Base-by-base conservation (phyloP, 345 rosid species). In the Erucastrum elatum region DNA sequence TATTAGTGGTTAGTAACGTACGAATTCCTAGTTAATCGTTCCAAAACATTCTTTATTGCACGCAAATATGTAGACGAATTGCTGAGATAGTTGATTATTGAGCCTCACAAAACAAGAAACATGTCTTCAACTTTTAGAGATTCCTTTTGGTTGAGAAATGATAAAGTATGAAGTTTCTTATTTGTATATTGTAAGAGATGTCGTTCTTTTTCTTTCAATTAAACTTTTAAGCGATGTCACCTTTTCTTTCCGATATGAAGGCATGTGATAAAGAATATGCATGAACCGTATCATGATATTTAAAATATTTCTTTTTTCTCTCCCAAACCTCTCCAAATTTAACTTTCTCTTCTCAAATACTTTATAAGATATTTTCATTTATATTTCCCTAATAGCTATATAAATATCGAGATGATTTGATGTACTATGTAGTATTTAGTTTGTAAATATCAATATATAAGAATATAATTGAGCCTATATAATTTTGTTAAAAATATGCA, bases 51-150 rank as follows among this genome's bases (percentile, higher is more conserved):
- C 26, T 46, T 26, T 44, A n/a, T 16, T 68, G 61, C 29, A 44
- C 27, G 31, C 29, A 53, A 53, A 4, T 27, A 55, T 21, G 35
- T 5, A 30, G 5, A 49, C 5, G 5, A 13, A 46, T 8, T 75
- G 71, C 37, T 66, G 64, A 49, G 61, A 53, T 53, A n/a, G 6
- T 3, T 66, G 31, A 55, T 39, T 16, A 66, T 37, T 15, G 72
- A 66, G 60, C 72, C 78, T 58, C 66, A 4, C 72, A 66, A 66
- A n/a, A 16, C 7, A 44, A 62, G 39, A 64, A 56, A 55, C 21
- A 39, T 56, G 66, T 67, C 3, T 25, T 8, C 0, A 66, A 41
- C 58, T 37, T 75, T 59, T 53, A 10, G 17, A 56, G 72, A 27
- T 55, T 39, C 17, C 44, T 55, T 53, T 66, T 15, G 58, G 72